Evolutionary conservation across 352 stramenopile genomes (phyloP), one percentile per base, ranked within the genome.

Genomic region (Elongisporangium prolatum): DNA sequence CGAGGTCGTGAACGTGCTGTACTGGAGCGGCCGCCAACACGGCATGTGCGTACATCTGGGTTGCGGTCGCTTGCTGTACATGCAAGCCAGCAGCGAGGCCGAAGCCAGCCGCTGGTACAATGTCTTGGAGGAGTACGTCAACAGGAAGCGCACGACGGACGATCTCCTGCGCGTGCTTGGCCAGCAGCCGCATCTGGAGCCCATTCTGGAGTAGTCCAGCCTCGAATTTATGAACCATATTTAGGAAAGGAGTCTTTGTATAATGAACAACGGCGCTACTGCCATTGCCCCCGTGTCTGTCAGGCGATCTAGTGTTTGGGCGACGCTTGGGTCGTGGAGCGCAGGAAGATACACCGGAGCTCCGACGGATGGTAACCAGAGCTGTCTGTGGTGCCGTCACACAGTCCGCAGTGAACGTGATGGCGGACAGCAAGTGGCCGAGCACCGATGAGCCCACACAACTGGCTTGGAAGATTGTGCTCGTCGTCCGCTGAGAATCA

Each of bases 1-100:
- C 50, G 68, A 77, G 47, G 61, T 88, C 52, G 78, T 68, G 54
- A 80, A 88, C 68, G 75, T 88, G 60, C 56, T 84, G 9, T 88
- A 85, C 59, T 88, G 74, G 74, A 65, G 63, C 49, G 78, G 78
- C 40, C 75, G 78, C 28, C 74, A 77, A 21, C 72, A 88, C 59
- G 78, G 78, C 20, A 69, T 88, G 52, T 84, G 71, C 55, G 65
- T 85, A 17, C 71, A 79, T 54, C 66, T 88, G 17, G 66, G 75
- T 60, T 80, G 64, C 38, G 75, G 79, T 17, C 78, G 75, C 34
- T 25, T 74, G 37, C 69, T 86, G 25, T 88, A 76, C 64, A 60
- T 88, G 48, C 74, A 61, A 22, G 78, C 75, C 18, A 48, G 67
- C 18, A 80, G 71, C 1, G 78, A 88, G 50, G 69, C 79, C 13